A percentile compares a stretch with the other conserved stretches of the same genome.
phyloP scores from a whole-genome alignment of 2,329 filamentous ascomycete genomes.

The Alternaria gansuensis region DNA sequence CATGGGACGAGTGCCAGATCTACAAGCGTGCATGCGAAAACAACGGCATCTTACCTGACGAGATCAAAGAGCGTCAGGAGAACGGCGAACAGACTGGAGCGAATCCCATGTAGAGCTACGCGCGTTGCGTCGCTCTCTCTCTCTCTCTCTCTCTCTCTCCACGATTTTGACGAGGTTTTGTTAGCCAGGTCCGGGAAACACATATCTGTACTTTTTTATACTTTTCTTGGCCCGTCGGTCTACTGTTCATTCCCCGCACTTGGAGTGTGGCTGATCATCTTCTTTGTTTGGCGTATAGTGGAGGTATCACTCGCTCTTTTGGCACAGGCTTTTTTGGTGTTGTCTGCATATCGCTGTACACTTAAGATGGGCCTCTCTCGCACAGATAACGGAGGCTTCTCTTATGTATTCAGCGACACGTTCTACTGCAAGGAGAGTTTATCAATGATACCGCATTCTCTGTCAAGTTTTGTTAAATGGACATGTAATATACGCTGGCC shows the following conservation, averaged over 20 bases:
- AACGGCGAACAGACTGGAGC: constrained; percentile 51
- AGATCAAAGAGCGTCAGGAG: constrained; percentile 53
- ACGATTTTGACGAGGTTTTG: constrained; percentile 17
- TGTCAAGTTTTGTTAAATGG: constrained; percentile 2
- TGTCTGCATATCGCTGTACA: constrained; percentile 28
- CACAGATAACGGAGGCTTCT: constrained; percentile 19
- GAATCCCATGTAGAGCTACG: constrained; percentile 32
- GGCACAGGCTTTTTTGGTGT: constrained; percentile 23
- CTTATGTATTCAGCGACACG: constrained; percentile 20
- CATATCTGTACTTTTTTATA: constrained; percentile 8
- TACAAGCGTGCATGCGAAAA: constrained; percentile 69
- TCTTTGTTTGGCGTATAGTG: constrained; percentile 32
- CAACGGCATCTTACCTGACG: constrained; percentile 52
- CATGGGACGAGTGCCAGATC: constrained; percentile 78
- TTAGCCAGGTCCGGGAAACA: constrained; percentile 18
- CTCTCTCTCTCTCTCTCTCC: constrained; percentile 9
- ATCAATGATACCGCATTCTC: constrained; percentile 22
- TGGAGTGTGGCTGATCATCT: constrained; percentile 15
- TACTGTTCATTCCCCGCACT: constrained; percentile 14
- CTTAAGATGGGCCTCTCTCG: constrained; percentile 21
- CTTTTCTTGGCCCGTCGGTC: constrained; percentile 7
- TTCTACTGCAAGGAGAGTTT: constrained; percentile 13
- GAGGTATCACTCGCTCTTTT: constrained; percentile 35
- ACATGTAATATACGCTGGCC: background rate
- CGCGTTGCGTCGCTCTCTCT: background rate